Conservation (phyloP, 2,329 filamentous ascomycete species). For the Aspergillus viridinutans region DNA sequence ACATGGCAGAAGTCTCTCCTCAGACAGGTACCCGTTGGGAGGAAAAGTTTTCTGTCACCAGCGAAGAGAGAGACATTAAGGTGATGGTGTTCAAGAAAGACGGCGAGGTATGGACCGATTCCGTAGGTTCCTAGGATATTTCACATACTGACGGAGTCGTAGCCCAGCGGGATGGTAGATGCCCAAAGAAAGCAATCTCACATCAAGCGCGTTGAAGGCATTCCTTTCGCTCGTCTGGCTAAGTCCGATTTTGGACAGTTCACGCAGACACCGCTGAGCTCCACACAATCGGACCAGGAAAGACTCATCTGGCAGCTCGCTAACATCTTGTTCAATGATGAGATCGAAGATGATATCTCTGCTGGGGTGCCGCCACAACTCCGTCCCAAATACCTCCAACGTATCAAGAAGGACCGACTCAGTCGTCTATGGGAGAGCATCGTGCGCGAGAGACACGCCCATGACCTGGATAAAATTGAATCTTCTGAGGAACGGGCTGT, state of each 20-base stretch:
- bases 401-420: slow-evolving; percentile 47
- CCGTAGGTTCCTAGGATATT: not conserved
- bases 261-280: slow-evolving; percentile 22
- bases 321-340: slow-evolving; percentile 79
- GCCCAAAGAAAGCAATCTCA: slow-evolving; percentile 32
- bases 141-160: not conserved
- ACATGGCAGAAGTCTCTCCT: slow-evolving; percentile 21
- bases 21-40: slow-evolving; percentile 45
- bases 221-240: slow-evolving; percentile 52
- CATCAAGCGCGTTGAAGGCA: slow-evolving; percentile 51
- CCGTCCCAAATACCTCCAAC: slow-evolving; percentile 37
- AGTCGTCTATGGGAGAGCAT: slow-evolving; percentile 39
- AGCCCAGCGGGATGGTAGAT: slow-evolving; percentile 30
- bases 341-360: slow-evolving; percentile 45
- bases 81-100: slow-evolving; percentile 23
- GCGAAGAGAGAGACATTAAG: slow-evolving; percentile 30
- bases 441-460: slow-evolving; percentile 60
- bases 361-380: slow-evolving; percentile 38
- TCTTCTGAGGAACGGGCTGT: slow-evolving; percentile 80
- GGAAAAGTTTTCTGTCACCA: slow-evolving; percentile 47
- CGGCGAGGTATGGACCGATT: slow-evolving; percentile 16
- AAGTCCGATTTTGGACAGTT: slow-evolving; percentile 33
- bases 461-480: slow-evolving; percentile 60
- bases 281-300: slow-evolving; percentile 32
- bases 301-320: slow-evolving; percentile 75